A percentile compares a stretch with the other conserved stretches of the same genome.
Evolutionary conservation across 495 filamentous ascomycete species (phyloP).

Genomic region (Trichoderma virens): DNA sequence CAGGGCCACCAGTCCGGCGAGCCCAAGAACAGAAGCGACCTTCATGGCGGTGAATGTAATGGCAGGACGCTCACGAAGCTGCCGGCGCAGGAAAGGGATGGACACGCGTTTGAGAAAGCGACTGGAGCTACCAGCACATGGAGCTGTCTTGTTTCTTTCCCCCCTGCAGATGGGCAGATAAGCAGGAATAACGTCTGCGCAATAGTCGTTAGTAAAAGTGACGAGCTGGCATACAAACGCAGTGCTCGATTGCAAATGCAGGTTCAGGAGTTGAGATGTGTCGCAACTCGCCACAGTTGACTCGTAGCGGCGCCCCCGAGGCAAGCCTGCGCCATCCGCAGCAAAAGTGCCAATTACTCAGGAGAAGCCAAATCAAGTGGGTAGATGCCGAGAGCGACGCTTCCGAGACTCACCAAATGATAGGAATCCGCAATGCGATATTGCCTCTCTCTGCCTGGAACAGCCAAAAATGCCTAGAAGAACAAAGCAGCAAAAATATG

Average conservation of each 20-base stretch:
- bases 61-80: not conserved
- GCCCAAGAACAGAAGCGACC: not conserved
- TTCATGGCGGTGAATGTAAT: slow-evolving; percentile 11
- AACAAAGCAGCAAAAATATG: not conserved
- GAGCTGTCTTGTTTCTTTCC: not conserved
- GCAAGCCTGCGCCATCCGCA: not conserved
- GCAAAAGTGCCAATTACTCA: not conserved
- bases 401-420: not conserved
- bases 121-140: not conserved
- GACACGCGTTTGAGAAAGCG: not conserved
- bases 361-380: not conserved
- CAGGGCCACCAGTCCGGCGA: slow-evolving; percentile 11
- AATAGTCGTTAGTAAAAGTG: not conserved
- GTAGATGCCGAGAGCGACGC: too few species aligned
- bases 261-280: not conserved
- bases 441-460: not conserved
- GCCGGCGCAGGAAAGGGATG: slow-evolving; percentile 5
- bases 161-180: not conserved
- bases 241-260: not conserved
- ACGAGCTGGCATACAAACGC: not conserved
- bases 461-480: not conserved
- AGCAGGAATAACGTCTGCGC: not conserved
- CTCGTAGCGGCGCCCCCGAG: not conserved
- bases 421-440: not conserved
- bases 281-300: not conserved